These are phyloP conservation scores for Ricinus communis DNA, from an alignment of 345 rosid species.

Conservation along the genomic window DNA sequence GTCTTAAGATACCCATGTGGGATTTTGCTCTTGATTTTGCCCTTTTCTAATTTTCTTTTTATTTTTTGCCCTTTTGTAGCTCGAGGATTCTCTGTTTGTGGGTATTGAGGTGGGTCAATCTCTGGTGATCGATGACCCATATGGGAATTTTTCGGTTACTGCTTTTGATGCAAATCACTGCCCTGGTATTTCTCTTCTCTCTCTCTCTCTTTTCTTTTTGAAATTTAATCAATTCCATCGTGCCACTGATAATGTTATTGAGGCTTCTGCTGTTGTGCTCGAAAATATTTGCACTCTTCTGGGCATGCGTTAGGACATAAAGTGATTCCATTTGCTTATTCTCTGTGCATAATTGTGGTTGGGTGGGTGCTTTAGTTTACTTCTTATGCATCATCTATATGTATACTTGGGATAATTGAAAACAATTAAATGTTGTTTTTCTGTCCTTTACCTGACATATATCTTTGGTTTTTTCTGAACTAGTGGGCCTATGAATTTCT, in stretches of 20 bases:
- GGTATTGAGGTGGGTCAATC: slow-evolving; percentile 65
- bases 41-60: not conserved
- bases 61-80: slow-evolving; percentile 31
- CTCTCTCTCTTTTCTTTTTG: not conserved
- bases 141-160: slow-evolving; percentile 59
- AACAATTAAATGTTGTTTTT: too few relatives aligned
- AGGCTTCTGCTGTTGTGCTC: too few relatives aligned
- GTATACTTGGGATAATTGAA: not conserved
- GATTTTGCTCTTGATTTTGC: not conserved
- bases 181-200: slow-evolving; percentile 44
- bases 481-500: too few relatives aligned
- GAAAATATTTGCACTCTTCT: too few relatives aligned
- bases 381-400: not conserved
- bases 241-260: too few relatives aligned
- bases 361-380: not conserved
- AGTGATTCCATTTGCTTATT: too few relatives aligned
- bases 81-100: slow-evolving; percentile 59
- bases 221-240: not conserved
- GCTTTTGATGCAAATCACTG: slow-evolving; percentile 90
- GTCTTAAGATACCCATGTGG: not conserved
- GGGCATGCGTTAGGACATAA: too few relatives aligned
- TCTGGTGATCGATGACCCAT: slow-evolving; percentile 50
- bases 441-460: too few relatives aligned
- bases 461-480: too few relatives aligned
- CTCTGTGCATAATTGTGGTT: not conserved